Evolutionary conservation across 768 basidiomycete species (phyloP).

Genomic region (Hypholoma fasciculare): DNA sequence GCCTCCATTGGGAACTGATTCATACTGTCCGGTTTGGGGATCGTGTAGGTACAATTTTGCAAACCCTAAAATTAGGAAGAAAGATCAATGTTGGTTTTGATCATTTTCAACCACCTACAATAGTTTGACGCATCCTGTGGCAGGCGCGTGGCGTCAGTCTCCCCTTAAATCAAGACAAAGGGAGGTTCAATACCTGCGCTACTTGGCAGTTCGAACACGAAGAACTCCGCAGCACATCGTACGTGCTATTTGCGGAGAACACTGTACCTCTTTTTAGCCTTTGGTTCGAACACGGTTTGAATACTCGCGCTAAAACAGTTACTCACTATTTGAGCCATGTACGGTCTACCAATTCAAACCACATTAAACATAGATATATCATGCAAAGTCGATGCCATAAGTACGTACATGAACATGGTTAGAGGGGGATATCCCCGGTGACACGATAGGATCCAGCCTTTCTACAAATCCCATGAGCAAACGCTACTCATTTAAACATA

Average conservation of each 20-base stretch:
- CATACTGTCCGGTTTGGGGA: constrained; percentile 34
- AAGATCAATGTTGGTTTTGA: no score
- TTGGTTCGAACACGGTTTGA: not conserved
- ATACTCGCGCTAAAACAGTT: not conserved
- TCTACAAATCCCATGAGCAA: constrained; percentile 15
- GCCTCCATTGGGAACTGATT: constrained; percentile 39
- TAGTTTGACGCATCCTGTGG: constrained; percentile 39
- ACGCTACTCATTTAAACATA: not conserved
- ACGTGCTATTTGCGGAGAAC: constrained; percentile 34
- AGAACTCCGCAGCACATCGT: constrained; percentile 32
- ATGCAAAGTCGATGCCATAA: not conserved
- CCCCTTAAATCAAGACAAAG: not conserved
- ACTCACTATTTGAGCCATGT: constrained; percentile 38
- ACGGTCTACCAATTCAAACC: constrained; percentile 26
- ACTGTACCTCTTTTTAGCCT: constrained; percentile 17
- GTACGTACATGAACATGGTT: constrained; percentile 42
- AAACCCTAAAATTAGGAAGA: constrained; percentile 30
- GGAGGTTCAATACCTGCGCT: constrained; percentile 21
- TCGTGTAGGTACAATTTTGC: constrained; percentile 43
- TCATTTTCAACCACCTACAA: constrained; percentile 22
- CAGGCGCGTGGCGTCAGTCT: not conserved
- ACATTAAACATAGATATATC: not conserved
- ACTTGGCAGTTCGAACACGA: constrained; percentile 39
- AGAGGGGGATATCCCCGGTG: constrained; percentile 32
- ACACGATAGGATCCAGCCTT: constrained; percentile 39